Evolutionary conservation across 805 yeast species (phyloP), one percentile per base, ranked within the genome.

Genomic region (Crinitomyces ghanaensis): DNA sequence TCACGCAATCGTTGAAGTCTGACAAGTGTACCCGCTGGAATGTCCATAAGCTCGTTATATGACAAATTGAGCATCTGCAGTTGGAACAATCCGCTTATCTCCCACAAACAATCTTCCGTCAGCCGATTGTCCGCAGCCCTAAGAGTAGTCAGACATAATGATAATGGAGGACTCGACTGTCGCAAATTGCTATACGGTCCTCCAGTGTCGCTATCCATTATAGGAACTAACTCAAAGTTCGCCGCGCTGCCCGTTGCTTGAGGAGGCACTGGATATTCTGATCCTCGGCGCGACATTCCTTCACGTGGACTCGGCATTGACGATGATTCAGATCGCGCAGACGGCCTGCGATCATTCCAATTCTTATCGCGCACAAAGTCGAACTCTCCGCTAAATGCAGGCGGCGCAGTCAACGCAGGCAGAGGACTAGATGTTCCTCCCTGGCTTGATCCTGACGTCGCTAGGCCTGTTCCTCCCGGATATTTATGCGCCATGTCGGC

Each of bases 101-200:
- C 64, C 34, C 77, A 78, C 56, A 86, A 76, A 39, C 77, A 72
- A 4, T 77, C 78, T 49, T 88, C 95, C 17, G 66, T 69, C 21
- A 91, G 65, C 41, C 84, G 75, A 53, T 91, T 91, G 51, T 88
- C 97, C 9, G 91, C 80, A 26, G 84, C 61, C 25, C 74, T 68
- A 24, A 91, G 66, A 16, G 63, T 59, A 35, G 66, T 54, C 38
- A 85, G 59, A 19, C 72, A 66, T 33, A 66, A 66, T 1, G 76
- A 65, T 31, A 72, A 47, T n/a, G 40, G 19, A 4, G 35, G 40
- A 17, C 40, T 27, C 2, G 45, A 34, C 12, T 39, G 19, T 12
- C 36, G 17, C 14, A 29, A 36, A 21, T 36, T 36, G 19, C 28
- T 33, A 13, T 22, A 19, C 13, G 33, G 7, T 9, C 26, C 13